phyloP scores from a whole-genome alignment of 495 filamentous ascomycete species.

The Pseudoneurospora amorphoporcata region DNA sequence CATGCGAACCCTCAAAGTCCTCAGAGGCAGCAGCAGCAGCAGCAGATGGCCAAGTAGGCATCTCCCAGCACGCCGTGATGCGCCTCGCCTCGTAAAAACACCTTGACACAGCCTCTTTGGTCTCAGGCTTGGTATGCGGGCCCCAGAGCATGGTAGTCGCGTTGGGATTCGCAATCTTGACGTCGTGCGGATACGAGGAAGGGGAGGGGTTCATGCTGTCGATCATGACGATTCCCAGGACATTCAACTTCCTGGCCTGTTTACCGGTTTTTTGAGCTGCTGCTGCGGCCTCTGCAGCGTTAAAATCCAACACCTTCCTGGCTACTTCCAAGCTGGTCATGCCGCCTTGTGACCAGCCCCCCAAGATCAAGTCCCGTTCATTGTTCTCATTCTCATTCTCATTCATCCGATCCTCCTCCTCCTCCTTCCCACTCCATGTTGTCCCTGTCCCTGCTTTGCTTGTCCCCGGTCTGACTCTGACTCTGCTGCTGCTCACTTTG shows the following conservation, averaged over 20 bases:
- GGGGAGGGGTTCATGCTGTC: constrained; percentile 28
- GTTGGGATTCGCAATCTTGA: not conserved
- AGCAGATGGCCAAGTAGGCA: not conserved
- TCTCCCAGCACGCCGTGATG: not conserved
- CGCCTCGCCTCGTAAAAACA: constrained; percentile 26
- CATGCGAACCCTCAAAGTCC: no score
- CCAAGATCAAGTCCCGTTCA: constrained; percentile 6
- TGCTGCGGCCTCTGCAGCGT: not conserved
- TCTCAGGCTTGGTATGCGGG: constrained; percentile 23
- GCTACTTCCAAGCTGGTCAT: constrained; percentile 32
- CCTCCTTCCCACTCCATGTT: no score
- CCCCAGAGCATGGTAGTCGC: constrained; percentile 14
- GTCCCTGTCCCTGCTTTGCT: not conserved
- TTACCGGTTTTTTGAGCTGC: not conserved
- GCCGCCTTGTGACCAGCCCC: constrained; percentile 38
- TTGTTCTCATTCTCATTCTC: no score
- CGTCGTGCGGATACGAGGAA: not conserved
- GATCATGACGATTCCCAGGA: constrained; percentile 36
- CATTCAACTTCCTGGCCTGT: not conserved
- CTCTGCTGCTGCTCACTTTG: constrained; percentile 11
- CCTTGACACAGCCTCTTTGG: constrained; percentile 21
- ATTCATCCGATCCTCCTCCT: no score
- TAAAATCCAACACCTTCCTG: constrained; percentile 15
- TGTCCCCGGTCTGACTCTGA: no score
- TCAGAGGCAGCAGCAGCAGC: no score